Base-by-base conservation (phyloP, 176 grass and related monocot genomes). In the Oryza glaberrima region DNA sequence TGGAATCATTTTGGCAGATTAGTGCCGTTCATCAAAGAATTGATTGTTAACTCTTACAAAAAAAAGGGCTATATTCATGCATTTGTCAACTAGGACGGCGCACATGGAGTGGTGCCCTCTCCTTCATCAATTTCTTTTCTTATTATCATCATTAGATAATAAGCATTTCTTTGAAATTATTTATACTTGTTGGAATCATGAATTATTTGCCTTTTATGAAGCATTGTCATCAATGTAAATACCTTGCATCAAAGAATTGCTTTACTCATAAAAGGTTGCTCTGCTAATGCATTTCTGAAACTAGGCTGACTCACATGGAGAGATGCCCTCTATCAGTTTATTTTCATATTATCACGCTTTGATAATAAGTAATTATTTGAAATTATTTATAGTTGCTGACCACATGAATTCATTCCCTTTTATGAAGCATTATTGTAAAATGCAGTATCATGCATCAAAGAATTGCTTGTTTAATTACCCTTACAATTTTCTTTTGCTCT, bases 261-360 rank as follows among this genome's bases (percentile, higher is more conserved):
- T 11, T 51, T 69, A 30, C 15, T 67, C 41, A 45, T 43, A 40
- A 43, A 30, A 67, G 38, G 17, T 19, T 69, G 13, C 67, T 67
- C 8, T 79, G 22, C 22, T 78, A 3, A 49, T 52, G 19, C 44
- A 48, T 79, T 51, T 35, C 7, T 26, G 67, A 45, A 36, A 22
- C 65, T 81, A 54, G 35, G 78, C 47, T 44, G 46, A 0, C 51
- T 81, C 78, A 81, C 46, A 70, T 81, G 46, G 45, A 10, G 47
- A 70, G 0, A 56, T 81, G 54, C 19, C 6, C 6, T 9, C 17
- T 58, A 58, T 58, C 54, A 58, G 16, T 58, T 52, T 52, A 52
- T 14, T 52, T 52, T 52, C 49, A 52, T 16, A 58, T 20, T 1
- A 58, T 58, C 54, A 58, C n/a, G 2, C 19, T 58, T 58, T 58